Percentiles rank a stretch among this genome's conserved stretches.
Evolutionary conservation across 2,329 filamentous ascomycete genomes (phyloP).

Genomic region (Claviceps sorghi): DNA sequence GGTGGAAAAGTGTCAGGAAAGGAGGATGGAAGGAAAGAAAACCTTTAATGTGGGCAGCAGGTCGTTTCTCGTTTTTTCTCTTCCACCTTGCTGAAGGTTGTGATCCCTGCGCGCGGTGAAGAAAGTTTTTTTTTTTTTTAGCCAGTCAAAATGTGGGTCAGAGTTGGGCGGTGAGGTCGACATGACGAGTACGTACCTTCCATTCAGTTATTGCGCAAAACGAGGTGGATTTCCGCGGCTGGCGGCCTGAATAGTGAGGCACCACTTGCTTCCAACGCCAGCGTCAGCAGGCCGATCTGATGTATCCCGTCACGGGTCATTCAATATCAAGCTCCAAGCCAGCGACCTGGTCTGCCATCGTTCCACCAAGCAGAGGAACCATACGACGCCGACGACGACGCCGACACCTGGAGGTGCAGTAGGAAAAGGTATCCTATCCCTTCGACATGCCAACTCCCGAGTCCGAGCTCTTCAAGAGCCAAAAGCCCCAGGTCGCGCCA

Average conservation of each 20-base stretch:
- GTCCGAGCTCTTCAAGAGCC: conserved; percentile 65
- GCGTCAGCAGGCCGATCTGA: not conserved
- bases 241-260: conserved; percentile 15
- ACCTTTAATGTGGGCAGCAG: conserved; percentile 3
- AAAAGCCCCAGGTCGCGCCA: conserved; percentile 68
- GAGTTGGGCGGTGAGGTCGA: conserved; percentile 20
- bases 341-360: not conserved
- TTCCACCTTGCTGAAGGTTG: conserved; percentile 5
- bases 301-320: not conserved
- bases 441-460: conserved; percentile 65
- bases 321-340: not conserved
- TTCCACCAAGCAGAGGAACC: not conserved
- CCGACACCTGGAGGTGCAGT: not conserved
- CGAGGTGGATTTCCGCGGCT: not conserved
- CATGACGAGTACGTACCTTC: not conserved
- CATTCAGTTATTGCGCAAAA: not conserved
- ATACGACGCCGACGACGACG: not conserved
- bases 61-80: conserved; percentile 9
- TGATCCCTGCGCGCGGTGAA: conserved; percentile 6
- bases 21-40: conserved; percentile 1
- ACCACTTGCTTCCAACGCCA: not conserved
- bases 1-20: not conserved
- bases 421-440: conserved; percentile 4
- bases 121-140: conserved; percentile 17
- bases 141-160: conserved; percentile 21